Evolutionary conservation across 2,329 filamentous ascomycete genomes (phyloP), one percentile per base, ranked within the genome.

Genomic region (Clathrospora elynae): DNA sequence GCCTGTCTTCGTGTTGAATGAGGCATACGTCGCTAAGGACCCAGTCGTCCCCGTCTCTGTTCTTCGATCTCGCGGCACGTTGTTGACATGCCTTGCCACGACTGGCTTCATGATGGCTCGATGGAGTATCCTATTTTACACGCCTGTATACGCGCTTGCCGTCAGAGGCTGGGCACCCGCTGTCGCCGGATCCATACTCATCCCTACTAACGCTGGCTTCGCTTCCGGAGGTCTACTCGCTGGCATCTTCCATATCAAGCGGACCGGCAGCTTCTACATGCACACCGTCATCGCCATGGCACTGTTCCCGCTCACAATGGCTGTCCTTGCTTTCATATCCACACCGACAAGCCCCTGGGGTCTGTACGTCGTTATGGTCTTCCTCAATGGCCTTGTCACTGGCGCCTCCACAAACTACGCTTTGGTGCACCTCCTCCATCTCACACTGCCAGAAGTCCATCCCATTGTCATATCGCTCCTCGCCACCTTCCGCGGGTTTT

Each of bases 191-290:
- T 79, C 86, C 3, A 85, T 92, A 23, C 78, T 95, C 5, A 81
- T 95, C 32, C 88, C 90, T 0, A 93, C 89, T 0, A 95, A 95
- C 67, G 64, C 82, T 5, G 90, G 88, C 2, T 95, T 95, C 59
- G 88, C 84, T 1, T 57, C 80, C 2, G 90, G 89, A 16, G 87
- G 88, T 0, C 70, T 95, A 0, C 53, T 88, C 4, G 85, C 86
- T 10, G 90, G 90, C 6, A 82, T 80, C 70, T 71, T 93, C 11
- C 90, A 95, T 64, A 86, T 95, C 57, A 83, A 83, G 13, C 82
- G 86, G 13, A 74, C 78, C 2, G 86, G 86, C 1, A 85, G 84
- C 52, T 95, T 90, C 68, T 95, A 87, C 74, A 57, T 80, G 41
- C 78, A 86, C 2, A 81, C 75, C 31, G 49, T 90, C 3, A 55